Conservation (phyloP, 257 asterid genomes). For the Rehmannia glutinosa region DNA sequence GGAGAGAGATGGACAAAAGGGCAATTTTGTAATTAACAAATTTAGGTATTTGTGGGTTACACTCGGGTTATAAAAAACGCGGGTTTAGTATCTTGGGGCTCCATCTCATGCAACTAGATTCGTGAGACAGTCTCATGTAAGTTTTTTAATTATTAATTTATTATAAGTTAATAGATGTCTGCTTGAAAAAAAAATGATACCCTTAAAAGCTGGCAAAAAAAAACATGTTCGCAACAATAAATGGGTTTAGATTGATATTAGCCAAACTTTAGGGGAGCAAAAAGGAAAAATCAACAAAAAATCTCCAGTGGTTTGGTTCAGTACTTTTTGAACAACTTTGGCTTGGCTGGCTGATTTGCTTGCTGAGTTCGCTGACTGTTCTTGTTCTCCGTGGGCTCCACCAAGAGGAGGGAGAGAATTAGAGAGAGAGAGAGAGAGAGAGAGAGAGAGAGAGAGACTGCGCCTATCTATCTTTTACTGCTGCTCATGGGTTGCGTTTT, state of each 20-base stretch:
- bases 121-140: too few species aligned
- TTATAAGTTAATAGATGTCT: too few species aligned
- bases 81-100: too few species aligned
- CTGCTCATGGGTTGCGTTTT: conserved; percentile 15
- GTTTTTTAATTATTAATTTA: too few species aligned
- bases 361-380: conserved; percentile 23
- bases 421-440: conserved; percentile 13
- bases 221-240: too few species aligned
- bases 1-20: too few species aligned
- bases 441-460: conserved; percentile 11
- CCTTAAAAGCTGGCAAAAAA: too few species aligned
- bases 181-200: too few species aligned
- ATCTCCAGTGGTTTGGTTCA: conserved; percentile 5
- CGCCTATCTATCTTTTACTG: conserved; percentile 1
- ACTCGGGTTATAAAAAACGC: too few species aligned
- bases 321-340: conserved; percentile 7
- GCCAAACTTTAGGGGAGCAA: conserved; percentile 7
- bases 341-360: conserved; percentile 11
- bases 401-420: conserved; percentile 9
- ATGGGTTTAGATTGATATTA: conserved; percentile 9
- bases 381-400: conserved; percentile 22
- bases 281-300: neutral
- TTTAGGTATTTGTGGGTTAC: too few species aligned
- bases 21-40: too few species aligned
- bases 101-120: too few species aligned